Base-by-base conservation (phyloP, 2,329 filamentous ascomycete genomes). In the Aspergillus tamarii region DNA sequence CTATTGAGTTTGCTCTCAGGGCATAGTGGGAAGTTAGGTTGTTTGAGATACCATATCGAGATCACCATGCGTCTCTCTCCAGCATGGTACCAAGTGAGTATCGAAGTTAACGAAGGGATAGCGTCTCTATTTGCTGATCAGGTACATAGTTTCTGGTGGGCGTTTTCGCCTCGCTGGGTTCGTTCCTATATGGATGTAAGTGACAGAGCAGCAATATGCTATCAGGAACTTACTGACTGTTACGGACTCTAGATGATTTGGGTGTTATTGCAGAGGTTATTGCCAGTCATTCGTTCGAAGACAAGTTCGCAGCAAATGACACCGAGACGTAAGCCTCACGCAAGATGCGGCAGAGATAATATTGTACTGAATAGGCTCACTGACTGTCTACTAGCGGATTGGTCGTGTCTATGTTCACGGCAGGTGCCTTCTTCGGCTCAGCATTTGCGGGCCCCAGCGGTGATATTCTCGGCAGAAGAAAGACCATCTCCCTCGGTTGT, bases 321-420 rank as follows among this genome's bases (percentile, higher is more conserved):
- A 77, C 74, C 0, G 53, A 78, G 62, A 75, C 64, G 75, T 78
- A 41, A 67, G 74, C 63, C 19, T 46, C 45, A 19, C 16, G 23
- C 46, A 12, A 23, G 21, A 26, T 7, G 43, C 21, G 41, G 14
- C 14, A 39, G 12, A 30, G 8, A 41, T 41, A n/a, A 19, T 10
- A n/a, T 21, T 16, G 46, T 23, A 12, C 34, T 11, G 26, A 14
- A 45, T 30, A 4, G 12, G 3, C 50, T 14, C 19, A 39, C 41
- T 66, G 36, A 66, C 61, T 34, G 23, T 2, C 2, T 19, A 43
- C 6, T 55, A 89, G 84, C 43, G 91, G 90, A 59, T 86, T 90
- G 4, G 89, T 93, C 0, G 91, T 94, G 1, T 91, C 90, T 1
- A 84, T 93, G 64, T 94, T 94, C 76, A 94, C 91, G 0, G 89